Conservation (phyloP, 306 rosid genomes). For the Gynostemma pentaphyllum region DNA sequence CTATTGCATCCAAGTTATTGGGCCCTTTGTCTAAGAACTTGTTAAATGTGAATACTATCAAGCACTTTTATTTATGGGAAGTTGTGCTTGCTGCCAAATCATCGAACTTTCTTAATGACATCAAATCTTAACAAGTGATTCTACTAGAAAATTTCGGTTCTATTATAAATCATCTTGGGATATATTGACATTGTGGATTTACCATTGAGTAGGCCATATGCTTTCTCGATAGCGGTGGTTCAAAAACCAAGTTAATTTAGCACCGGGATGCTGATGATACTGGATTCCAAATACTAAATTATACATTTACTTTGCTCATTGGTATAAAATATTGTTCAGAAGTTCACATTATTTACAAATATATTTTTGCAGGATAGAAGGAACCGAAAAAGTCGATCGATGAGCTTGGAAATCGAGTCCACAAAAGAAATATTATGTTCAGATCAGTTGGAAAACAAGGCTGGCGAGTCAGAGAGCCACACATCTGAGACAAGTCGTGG, state of each 20-base stretch:
- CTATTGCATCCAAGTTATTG: background rate
- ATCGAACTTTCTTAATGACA: background rate
- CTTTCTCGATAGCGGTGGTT: background rate
- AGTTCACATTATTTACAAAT: background rate
- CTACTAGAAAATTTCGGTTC: background rate
- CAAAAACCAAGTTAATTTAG: background rate
- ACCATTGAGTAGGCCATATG: background rate
- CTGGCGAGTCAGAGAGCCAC: conserved; percentile 30
- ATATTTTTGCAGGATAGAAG: conserved; percentile 58
- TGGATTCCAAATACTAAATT: background rate
- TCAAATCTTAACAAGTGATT: background rate
- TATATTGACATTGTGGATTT: background rate
- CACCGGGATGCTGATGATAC: background rate
- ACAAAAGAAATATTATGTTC: conserved; percentile 46
- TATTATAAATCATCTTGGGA: background rate
- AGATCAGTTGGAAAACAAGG: conserved; percentile 30
- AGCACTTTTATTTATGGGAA: background rate
- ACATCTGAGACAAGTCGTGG: conserved; percentile 30
- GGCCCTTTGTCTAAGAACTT: background rate
- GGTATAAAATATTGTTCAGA: background rate
- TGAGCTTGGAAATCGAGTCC: conserved; percentile 66
- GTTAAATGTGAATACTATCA: background rate
- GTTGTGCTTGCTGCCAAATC: background rate
- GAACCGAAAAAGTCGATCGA: conserved; percentile 53
- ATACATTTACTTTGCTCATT: background rate